Percentiles rank a stretch among this genome's conserved stretches.
phyloP scores from a whole-genome alignment of 192 early-diverging fungal genomes.

The Umbelopsis vinacea region DNA sequence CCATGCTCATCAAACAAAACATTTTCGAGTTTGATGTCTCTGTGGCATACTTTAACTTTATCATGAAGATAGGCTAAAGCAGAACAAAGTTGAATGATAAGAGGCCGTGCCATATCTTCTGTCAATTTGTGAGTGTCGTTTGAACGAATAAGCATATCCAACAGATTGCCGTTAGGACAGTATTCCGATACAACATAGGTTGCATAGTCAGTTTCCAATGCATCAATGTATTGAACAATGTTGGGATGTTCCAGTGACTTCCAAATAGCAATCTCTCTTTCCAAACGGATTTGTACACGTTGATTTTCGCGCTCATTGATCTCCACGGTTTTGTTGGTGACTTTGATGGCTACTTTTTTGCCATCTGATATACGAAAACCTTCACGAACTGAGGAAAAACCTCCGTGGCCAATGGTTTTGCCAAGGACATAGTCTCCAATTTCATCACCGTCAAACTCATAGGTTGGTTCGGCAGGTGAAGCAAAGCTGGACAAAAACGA shows the following conservation, averaged over 20 bases:
- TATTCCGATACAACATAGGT: constrained; percentile 78
- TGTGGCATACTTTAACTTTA: constrained; percentile 66
- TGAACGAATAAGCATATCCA: constrained; percentile 57
- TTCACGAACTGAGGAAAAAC: constrained; percentile 77
- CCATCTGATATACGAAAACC: constrained; percentile 54
- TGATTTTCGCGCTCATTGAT: constrained; percentile 35
- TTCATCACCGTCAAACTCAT: constrained; percentile 71
- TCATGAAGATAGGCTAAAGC: constrained; percentile 83
- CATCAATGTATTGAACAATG: constrained; percentile 65
- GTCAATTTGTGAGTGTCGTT: constrained; percentile 44
- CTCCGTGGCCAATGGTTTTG: constrained; percentile 72
- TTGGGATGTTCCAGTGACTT: constrained; percentile 66
- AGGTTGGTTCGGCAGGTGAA: constrained; percentile 19
- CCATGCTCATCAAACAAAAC: constrained; percentile 69
- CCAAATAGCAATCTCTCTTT: constrained; percentile 76
- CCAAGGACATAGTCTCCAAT: constrained; percentile 75
- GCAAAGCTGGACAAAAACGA: constrained; percentile 42
- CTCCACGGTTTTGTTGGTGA: constrained; percentile 58
- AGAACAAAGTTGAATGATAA: constrained; percentile 77
- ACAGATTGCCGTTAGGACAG: constrained; percentile 62
- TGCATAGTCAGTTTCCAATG: constrained; percentile 68
- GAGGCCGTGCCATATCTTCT: constrained; percentile 53
- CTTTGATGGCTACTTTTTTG: constrained; percentile 70
- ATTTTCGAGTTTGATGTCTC: constrained; percentile 95
- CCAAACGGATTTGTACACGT: constrained; percentile 52